Base-by-base conservation (phyloP, 2,329 filamentous ascomycete species). In the Tolypocladium pustulatum region DNA sequence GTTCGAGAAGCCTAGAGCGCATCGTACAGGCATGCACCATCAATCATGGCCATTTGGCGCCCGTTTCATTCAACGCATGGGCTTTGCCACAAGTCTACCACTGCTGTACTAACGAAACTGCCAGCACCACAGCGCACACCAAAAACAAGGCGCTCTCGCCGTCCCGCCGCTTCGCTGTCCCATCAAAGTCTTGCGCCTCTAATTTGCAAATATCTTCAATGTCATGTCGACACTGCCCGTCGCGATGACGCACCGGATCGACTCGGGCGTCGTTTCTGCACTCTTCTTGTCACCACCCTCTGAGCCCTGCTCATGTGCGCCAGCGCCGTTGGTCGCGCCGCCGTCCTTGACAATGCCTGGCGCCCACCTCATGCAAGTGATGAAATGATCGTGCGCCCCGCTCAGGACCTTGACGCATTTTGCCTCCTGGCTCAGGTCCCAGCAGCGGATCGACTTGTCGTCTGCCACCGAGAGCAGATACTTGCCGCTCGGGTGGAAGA, bases 401-500 rank as follows among this genome's bases (percentile, higher is more conserved):
- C 81, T 79, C 20, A 97, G 76, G 0, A 85, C 86, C 73, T 93
- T 93, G 64, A 96, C 91, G 66, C 91, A 93, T 68, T 91, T 92
- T 49, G 90, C 90, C 71, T 96, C 91, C 70, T 97, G 93, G 32
- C 83, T 82, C 32, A 97, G 77, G 75, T 97, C 93, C 93, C 93
- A 97, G 76, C 92, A 97, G 58, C 92, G 82, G 60, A 97, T 80
- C 5, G 90, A 92, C 76, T 94, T 96, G 75, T 97, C 93, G 70
- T 97, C 93, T 20, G 88, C 83, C 25, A 89, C 90, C 8, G 88
- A 92, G 7, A 97, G 75, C 1, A 97, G 80, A 67, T 94, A 97
- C 73, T 93, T 95, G 51, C 93, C 93, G 10, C 90, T 89, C 0
- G 93, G 93, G 67, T 97, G 93, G 71, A 96, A 97, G 12, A 91